phyloP scores from a whole-genome alignment of 1,284 basidiomycete species.

The Puccinia coronata region DNA sequence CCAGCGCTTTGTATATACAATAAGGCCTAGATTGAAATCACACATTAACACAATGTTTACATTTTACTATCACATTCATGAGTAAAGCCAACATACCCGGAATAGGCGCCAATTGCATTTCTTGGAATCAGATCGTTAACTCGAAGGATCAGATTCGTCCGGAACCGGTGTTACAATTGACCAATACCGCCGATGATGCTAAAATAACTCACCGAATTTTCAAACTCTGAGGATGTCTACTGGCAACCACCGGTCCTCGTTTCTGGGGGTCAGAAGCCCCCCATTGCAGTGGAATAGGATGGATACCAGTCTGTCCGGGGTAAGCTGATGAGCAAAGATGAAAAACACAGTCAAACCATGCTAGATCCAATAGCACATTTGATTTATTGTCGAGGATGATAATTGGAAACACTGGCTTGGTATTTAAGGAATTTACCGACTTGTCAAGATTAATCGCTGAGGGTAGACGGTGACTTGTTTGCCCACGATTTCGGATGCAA shows the following conservation, averaged over 20 bases:
- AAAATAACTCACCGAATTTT: slow-evolving; percentile 67
- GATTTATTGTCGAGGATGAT: neutral
- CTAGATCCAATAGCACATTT: neutral
- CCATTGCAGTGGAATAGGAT: slow-evolving; percentile 78
- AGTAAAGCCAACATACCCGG: slow-evolving; percentile 62
- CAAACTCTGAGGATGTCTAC: slow-evolving; percentile 78
- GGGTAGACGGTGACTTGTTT: slow-evolving; percentile 24
- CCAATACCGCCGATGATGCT: neutral
- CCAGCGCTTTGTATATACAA: slow-evolving; percentile 88
- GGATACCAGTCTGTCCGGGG: slow-evolving; percentile 72
- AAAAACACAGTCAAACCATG: slow-evolving; percentile 16
- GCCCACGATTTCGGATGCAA: neutral
- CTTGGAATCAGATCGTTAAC: slow-evolving; percentile 9
- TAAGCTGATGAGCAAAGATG: slow-evolving; percentile 64
- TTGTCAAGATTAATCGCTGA: slow-evolving; percentile 46
- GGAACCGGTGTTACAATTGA: neutral
- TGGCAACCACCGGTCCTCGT: slow-evolving; percentile 86
- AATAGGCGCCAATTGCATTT: slow-evolving; percentile 91
- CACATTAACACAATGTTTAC: neutral
- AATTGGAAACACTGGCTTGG: neutral
- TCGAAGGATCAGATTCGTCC: neutral
- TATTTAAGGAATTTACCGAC: slow-evolving; percentile 19
- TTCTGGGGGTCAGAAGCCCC: slow-evolving; percentile 69
- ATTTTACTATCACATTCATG: neutral
- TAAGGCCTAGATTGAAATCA: slow-evolving; percentile 65